Conservation (phyloP, 2,329 filamentous ascomycete species). For the Helminthosporium solani region DNA sequence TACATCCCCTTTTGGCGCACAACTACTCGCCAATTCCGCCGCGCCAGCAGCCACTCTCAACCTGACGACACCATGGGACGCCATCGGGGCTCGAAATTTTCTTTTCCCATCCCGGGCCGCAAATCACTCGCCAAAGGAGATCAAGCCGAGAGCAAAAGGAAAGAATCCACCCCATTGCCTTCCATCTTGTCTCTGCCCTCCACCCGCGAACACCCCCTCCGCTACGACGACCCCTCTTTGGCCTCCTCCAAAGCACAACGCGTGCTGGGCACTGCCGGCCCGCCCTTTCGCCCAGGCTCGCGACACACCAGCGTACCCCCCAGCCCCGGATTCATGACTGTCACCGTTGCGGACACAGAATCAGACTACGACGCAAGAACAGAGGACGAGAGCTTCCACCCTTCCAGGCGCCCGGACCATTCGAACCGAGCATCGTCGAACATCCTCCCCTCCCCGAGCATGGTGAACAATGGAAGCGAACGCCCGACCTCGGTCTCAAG, state of each 20-base stretch:
- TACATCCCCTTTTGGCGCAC: not conserved
- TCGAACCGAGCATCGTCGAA: constrained; percentile 39
- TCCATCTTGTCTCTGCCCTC: constrained; percentile 9
- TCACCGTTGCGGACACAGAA: constrained; percentile 33
- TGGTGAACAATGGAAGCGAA: constrained; percentile 19
- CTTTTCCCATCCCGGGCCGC: constrained; percentile 41
- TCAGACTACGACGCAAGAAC: constrained; percentile 25
- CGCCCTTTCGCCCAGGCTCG: constrained; percentile 27
- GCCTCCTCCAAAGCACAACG: constrained; percentile 37
- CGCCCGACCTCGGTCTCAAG: constrained; percentile 32
- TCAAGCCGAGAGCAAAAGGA: constrained; percentile 10
- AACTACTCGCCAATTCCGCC: constrained; percentile 18
- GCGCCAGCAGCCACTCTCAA: constrained; percentile 5
- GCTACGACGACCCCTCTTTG: constrained; percentile 9
- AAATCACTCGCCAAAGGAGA: constrained; percentile 23
- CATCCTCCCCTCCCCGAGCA: constrained; percentile 19
- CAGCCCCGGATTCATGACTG: constrained; percentile 35
- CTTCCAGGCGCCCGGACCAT: constrained; percentile 15
- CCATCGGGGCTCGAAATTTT: constrained; percentile 35
- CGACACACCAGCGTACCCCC: constrained; percentile 21
- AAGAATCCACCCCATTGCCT: constrained; percentile 17
- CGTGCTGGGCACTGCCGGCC: constrained; percentile 39
- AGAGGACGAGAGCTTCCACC: constrained; percentile 17
- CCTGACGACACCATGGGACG: constrained; percentile 29
- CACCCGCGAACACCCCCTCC: constrained; percentile 26